These are phyloP conservation scores for Nicotiana rustica DNA, from an alignment of 305 asterid species.

Conservation along the genomic window DNA sequence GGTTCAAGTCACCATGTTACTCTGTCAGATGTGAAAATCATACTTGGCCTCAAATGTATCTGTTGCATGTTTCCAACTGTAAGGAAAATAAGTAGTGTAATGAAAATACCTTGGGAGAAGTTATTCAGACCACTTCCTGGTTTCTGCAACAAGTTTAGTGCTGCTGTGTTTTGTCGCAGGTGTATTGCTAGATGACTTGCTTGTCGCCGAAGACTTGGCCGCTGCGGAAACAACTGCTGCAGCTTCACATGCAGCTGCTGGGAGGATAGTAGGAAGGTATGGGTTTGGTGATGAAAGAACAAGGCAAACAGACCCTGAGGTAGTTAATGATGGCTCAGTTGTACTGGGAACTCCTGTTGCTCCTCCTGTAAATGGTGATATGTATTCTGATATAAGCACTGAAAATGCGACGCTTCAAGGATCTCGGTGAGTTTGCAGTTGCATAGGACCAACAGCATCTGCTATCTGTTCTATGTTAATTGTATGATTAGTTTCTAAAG, in stretches of 20 bases:
- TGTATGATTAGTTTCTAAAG: neutral
- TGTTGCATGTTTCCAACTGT: conserved; percentile 24
- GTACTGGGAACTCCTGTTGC: conserved; percentile 97
- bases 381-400: conserved; percentile 90
- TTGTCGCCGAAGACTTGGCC: conserved; percentile 96
- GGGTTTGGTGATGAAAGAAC: conserved; percentile 71
- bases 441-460: conserved; percentile 11
- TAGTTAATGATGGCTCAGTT: conserved; percentile 80
- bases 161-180: conserved; percentile 50
- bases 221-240: conserved; percentile 96
- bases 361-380: conserved; percentile 93
- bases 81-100: conserved; percentile 5
- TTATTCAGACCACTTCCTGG: conserved; percentile 5
- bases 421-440: conserved; percentile 64
- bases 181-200: conserved; percentile 90
- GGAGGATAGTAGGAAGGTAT: conserved; percentile 77
- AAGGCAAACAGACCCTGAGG: conserved; percentile 61
- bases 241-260: conserved; percentile 95
- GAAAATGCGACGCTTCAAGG: conserved; percentile 89
- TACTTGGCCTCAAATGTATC: neutral
- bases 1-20: no score
- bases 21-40: neutral
- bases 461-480: conserved; percentile 36
- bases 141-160: conserved; percentile 25
- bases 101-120: conserved; percentile 18